Base-by-base conservation (phyloP, 257 asterid genomes). In the Lavandula angustifolia region DNA sequence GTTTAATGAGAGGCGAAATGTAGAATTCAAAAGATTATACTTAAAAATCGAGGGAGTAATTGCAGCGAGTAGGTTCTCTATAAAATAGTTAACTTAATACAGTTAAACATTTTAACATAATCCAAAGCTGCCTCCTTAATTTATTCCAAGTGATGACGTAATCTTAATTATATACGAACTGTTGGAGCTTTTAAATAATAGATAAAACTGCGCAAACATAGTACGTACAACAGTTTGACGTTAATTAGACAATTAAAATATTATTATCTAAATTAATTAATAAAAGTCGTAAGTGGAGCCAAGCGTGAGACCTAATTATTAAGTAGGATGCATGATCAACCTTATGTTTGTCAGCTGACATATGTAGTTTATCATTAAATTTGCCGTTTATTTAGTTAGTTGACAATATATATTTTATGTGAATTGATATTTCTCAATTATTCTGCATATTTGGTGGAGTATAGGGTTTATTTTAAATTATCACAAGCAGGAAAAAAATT, bases 171-270 rank as follows among this genome's bases (percentile, higher is more conserved):
- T 43, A 34, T 42, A 40, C 7, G 64, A 17, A 54, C 46, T 62
- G 34, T 29, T 53, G n/a, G 58, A 35, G 37, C 22, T 42, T 5
- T 42, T 41, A 46, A 3, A 34, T 59, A 52, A 17, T 38, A 66
- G 13, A 65, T 42, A 33, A 44, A 73, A 59, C 31, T 22, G 16
- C 33, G 27, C 5, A 10, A 60, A 66, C 66, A 67, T 54, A 66
- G 64, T 52, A 54, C 61, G 61, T 60, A 73, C 70, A 60, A 59
- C 60, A n/a, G 35, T 5, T 48, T 42, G 61, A 50, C 38, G 63
- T 55, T 48, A 34, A 52, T 12, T 62, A 10, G 14, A 0, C 13
- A 44, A 46, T 55, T 22, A 47, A 71, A 2, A 29, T 65, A 31
- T 41, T 14, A 12, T 5, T 33, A 11, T 32, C 29, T 31, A 14